A percentile compares a stretch with the other conserved stretches of the same genome.
phyloP scores from a whole-genome alignment of 495 filamentous ascomycete genomes.

The Trichoderma erinaceum region DNA sequence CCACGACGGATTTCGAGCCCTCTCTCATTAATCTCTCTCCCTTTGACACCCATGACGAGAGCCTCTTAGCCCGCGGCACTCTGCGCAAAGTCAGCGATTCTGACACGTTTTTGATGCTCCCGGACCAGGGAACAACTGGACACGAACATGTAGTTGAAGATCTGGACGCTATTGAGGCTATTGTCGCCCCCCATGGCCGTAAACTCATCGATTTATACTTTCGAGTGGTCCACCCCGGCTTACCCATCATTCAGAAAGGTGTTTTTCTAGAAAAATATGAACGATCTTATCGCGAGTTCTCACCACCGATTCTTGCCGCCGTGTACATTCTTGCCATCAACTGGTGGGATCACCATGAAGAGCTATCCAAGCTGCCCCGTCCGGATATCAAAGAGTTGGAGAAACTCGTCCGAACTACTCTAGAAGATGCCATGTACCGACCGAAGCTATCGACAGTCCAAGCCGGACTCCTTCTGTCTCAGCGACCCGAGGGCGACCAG shows the following conservation, averaged over 20 bases:
- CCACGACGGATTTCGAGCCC: slow-evolving; percentile 67
- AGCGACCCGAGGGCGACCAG: slow-evolving; percentile 52
- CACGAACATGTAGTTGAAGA: slow-evolving; percentile 57
- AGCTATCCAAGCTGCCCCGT: slow-evolving; percentile 43
- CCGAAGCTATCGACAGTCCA: slow-evolving; percentile 74
- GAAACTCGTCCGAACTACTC: slow-evolving; percentile 54
- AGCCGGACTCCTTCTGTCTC: slow-evolving; percentile 67
- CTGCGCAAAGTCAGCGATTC: slow-evolving; percentile 74
- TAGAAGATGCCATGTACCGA: slow-evolving; percentile 57
- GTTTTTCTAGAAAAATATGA: slow-evolving; percentile 65
- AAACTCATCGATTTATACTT: slow-evolving; percentile 69
- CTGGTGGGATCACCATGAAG: slow-evolving; percentile 59
- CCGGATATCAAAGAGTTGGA: slow-evolving; percentile 60
- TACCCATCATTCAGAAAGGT: slow-evolving; percentile 70
- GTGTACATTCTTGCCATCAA: slow-evolving; percentile 72
- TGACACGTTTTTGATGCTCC: slow-evolving; percentile 78
- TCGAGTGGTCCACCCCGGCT: slow-evolving; percentile 65
- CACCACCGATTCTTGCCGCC: slow-evolving; percentile 64
- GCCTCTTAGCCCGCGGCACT: slow-evolving; percentile 57
- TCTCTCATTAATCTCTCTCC: slow-evolving; percentile 64
- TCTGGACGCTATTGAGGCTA: slow-evolving; percentile 66
- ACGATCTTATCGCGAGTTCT: slow-evolving; percentile 56
- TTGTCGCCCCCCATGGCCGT: slow-evolving; percentile 63
- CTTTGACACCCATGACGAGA: slow-evolving; percentile 68
- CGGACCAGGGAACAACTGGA: slow-evolving; percentile 56